phyloP scores from a whole-genome alignment of 1,284 basidiomycete genomes.

The Tilletia walkeri region DNA sequence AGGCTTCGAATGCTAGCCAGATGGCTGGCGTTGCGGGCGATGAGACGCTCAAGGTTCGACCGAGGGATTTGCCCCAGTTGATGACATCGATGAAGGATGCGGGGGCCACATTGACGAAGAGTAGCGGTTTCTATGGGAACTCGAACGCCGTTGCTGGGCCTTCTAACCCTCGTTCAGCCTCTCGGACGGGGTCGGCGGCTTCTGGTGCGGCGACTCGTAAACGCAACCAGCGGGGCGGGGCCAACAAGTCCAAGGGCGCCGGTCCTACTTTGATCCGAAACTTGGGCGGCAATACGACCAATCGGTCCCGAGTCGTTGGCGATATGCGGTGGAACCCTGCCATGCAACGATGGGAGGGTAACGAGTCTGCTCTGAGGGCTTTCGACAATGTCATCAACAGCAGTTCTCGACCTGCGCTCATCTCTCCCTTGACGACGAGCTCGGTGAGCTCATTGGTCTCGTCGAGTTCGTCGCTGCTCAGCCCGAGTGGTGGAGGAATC shows the following conservation, averaged over 20 bases:
- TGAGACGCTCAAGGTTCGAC: constrained; percentile 14
- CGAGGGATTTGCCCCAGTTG: neutral
- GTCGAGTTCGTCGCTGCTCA: neutral
- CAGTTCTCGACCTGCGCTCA: constrained; percentile 88
- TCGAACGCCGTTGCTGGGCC: neutral
- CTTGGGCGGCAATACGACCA: constrained; percentile 30
- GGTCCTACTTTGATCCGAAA: constrained; percentile 33
- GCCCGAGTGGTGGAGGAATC: too few relatives aligned
- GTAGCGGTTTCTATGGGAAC: neutral
- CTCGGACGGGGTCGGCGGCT: neutral
- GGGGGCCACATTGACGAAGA: neutral
- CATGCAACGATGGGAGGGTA: constrained; percentile 89
- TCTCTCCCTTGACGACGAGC: constrained; percentile 57
- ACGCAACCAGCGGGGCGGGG: neutral
- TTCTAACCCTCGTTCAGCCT: neutral
- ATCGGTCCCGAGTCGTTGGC: constrained; percentile 31
- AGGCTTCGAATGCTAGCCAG: constrained; percentile 5
- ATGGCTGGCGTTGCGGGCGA: constrained; percentile 1
- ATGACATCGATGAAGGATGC: constrained; percentile 1
- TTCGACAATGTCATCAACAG: constrained; percentile 79
- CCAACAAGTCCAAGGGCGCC: constrained; percentile 25
- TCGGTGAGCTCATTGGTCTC: constrained; percentile 31
- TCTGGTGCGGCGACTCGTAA: neutral
- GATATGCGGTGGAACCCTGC: constrained; percentile 96
- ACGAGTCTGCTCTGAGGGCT: constrained; percentile 81